A percentile compares a stretch with the other conserved stretches of the same genome.
phyloP scores from a whole-genome alignment of 2,329 filamentous ascomycete genomes.

The Zymoseptoria passerinii region DNA sequence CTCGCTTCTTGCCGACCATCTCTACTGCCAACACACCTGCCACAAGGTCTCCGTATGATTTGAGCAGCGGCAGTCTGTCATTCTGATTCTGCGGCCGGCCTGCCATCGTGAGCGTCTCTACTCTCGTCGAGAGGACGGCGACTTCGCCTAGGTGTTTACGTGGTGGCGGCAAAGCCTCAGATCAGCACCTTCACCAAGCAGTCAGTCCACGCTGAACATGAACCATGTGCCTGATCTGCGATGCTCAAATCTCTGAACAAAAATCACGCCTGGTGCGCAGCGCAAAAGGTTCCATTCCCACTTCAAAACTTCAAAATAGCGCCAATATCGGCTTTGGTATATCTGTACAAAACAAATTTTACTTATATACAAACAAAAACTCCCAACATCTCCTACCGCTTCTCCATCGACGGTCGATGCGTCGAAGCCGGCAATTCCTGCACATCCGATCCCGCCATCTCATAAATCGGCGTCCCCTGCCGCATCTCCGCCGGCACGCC shows the following conservation, averaged over 20 bases:
- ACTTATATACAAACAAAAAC: background rate
- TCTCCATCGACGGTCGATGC: slow-evolving; percentile 1
- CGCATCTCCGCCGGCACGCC: slow-evolving; percentile 21
- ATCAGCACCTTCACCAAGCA: background rate
- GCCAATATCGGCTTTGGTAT: background rate
- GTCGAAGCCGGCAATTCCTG: slow-evolving; percentile 18
- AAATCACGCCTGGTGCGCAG: background rate
- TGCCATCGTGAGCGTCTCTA: background rate
- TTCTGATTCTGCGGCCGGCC: background rate
- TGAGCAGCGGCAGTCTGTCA: background rate
- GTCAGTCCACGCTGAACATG: background rate
- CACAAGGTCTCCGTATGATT: background rate
- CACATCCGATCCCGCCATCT: slow-evolving; percentile 25
- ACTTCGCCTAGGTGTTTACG: too few species aligned
- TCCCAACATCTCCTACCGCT: background rate
- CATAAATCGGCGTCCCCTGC: slow-evolving; percentile 23
- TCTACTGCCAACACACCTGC: background rate
- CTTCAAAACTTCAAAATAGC: background rate
- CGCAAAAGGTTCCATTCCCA: background rate
- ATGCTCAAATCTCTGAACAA: background rate
- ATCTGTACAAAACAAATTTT: background rate
- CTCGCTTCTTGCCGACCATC: background rate
- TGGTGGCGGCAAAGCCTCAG: too few species aligned
- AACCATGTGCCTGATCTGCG: background rate
- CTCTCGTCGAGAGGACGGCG: too few species aligned